Percentiles rank a stretch among this genome's conserved stretches.
Conservation (phyloP, 2,329 filamentous ascomycete genomes). For the Microcyclospora tardicrescens region DNA sequence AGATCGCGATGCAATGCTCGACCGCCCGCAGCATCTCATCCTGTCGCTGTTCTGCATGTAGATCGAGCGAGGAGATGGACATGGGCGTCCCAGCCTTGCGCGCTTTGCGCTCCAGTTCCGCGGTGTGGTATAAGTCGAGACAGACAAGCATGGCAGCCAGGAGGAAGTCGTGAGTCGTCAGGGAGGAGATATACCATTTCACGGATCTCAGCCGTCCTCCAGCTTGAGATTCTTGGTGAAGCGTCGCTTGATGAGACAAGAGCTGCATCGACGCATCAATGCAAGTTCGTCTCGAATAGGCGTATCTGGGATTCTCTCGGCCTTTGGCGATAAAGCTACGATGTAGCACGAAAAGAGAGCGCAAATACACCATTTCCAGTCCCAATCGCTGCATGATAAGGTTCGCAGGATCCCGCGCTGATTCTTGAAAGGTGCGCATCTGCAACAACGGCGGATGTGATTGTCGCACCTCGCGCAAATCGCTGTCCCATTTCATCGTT, state of each 20-base stretch:
- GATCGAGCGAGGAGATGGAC: conserved; percentile 21
- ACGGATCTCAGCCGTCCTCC: conserved; percentile 59
- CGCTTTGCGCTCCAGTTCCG: conserved; percentile 28
- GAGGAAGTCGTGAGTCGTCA: conserved; percentile 74
- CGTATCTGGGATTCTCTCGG: conserved; percentile 65
- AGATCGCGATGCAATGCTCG: conserved; percentile 62
- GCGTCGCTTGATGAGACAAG: conserved; percentile 60
- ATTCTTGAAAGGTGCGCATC: conserved; percentile 60
- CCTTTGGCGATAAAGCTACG: conserved; percentile 73
- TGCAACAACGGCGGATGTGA: conserved; percentile 69
- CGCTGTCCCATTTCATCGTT: conserved; percentile 46
- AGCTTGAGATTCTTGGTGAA: conserved; percentile 61
- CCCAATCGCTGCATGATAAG: conserved; percentile 71
- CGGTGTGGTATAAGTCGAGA: conserved; percentile 66
- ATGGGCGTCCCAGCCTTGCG: conserved; percentile 12
- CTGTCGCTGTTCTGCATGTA: conserved; percentile 36
- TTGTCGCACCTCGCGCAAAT: conserved; percentile 44
- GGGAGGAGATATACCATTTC: conserved; percentile 65
- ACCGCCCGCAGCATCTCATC: conserved; percentile 65
- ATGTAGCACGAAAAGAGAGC: conserved; percentile 79
- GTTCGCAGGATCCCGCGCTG: conserved; percentile 53
- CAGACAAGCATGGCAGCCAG: conserved; percentile 74
- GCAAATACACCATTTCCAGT: conserved; percentile 74
- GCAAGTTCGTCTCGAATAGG: conserved; percentile 69
- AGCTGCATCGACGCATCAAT: conserved; percentile 79